These are phyloP conservation scores for Trichopus zeylanicus DNA, from an alignment of 116 monocot genomes.

Conservation along the genomic window DNA sequence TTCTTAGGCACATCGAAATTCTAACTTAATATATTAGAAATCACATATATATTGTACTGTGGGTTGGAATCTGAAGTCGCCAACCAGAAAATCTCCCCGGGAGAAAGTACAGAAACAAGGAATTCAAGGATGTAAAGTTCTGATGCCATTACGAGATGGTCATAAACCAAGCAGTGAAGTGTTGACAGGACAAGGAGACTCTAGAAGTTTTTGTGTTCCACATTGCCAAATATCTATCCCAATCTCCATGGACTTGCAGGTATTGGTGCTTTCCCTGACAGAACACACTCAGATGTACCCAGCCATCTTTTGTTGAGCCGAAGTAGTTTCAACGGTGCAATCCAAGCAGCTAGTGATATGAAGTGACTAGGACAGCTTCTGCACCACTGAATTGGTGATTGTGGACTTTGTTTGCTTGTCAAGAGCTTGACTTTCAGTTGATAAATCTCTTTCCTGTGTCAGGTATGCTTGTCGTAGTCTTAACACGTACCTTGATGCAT, in stretches of 20 bases:
- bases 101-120: too few species aligned
- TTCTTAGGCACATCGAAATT: too few species aligned
- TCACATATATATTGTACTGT: too few species aligned
- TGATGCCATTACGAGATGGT: too few species aligned
- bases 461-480: not conserved
- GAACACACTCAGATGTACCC: not conserved
- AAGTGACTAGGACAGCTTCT: not conserved
- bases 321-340: slow-evolving; percentile 1
- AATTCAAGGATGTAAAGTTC: too few species aligned
- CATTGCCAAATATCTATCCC: too few species aligned
- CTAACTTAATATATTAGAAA: too few species aligned
- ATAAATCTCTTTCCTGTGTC: not conserved
- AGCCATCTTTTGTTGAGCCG: not conserved
- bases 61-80: too few species aligned
- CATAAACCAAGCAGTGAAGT: too few species aligned
- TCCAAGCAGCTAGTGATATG: slow-evolving; percentile 1
- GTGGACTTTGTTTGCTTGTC: not conserved
- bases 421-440: not conserved
- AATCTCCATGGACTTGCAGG: too few species aligned
- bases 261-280: not conserved
- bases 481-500: not conserved
- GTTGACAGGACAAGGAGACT: too few species aligned
- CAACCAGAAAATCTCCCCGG: too few species aligned
- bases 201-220: not conserved
- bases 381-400: slow-evolving; percentile 1